These are phyloP conservation scores for Solanum chacoense DNA, from an alignment of 305 asterid species.

Conservation along the genomic window DNA sequence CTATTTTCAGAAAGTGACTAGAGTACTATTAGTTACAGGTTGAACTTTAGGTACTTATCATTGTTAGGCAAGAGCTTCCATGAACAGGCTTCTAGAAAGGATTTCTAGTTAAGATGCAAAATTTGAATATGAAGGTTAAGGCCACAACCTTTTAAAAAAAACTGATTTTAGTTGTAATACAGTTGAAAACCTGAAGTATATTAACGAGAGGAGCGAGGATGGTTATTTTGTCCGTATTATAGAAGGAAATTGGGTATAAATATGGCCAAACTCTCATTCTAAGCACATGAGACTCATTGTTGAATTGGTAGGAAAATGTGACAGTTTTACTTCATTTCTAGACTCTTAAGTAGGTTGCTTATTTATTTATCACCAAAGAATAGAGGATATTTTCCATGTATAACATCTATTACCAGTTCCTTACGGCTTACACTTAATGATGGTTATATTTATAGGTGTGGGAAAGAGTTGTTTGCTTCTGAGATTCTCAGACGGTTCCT, in stretches of 20 bases:
- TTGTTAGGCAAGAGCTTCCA: neutral
- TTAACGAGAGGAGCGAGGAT: neutral
- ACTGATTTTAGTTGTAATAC: neutral
- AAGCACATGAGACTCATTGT: neutral
- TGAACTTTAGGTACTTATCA: neutral
- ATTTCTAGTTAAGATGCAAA: neutral
- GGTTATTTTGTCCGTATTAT: neutral
- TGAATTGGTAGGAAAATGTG: neutral
- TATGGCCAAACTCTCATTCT: neutral
- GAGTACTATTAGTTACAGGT: neutral
- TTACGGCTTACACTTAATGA: neutral
- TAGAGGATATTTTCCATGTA: neutral
- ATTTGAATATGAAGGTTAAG: neutral
- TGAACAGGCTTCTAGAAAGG: neutral
- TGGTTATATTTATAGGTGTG: constrained; percentile 42
- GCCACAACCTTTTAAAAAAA: neutral
- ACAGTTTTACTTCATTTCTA: neutral
- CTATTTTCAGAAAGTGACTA: neutral
- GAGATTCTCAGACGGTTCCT: constrained; percentile 77
- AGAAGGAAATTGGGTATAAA: neutral
- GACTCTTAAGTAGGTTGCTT: neutral
- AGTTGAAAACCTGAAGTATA: neutral
- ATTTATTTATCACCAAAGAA: neutral
- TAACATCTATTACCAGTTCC: neutral
- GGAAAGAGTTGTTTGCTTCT: constrained; percentile 81